Conservation (phyloP, 2,329 filamentous ascomycete genomes). For the Botrytis elliptica region DNA sequence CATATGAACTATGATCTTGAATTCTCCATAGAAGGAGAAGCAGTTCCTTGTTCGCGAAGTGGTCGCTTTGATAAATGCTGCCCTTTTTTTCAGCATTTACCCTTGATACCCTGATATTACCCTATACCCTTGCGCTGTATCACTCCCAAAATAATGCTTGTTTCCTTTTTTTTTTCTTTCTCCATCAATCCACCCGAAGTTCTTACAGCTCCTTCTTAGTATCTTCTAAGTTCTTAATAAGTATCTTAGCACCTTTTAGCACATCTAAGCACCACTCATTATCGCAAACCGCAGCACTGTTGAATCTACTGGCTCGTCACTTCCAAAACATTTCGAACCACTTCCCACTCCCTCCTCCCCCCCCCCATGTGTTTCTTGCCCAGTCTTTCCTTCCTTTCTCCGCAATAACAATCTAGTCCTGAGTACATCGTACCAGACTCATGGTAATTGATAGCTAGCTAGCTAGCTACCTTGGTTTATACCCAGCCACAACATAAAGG, state of each 20-base stretch:
- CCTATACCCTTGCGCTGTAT: conserved; percentile 5
- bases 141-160: conserved; percentile 10
- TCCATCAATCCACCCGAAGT: background rate
- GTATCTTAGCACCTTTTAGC: background rate
- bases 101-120: background rate
- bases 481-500: conserved; percentile 13
- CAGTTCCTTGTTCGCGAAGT: background rate
- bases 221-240: background rate
- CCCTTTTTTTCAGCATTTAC: background rate
- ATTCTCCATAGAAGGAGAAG: background rate
- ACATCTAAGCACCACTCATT: background rate
- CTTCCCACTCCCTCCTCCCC: background rate
- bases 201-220: background rate
- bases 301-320: background rate
- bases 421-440: background rate
- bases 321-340: background rate
- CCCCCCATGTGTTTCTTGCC: background rate
- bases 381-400: conserved; percentile 2
- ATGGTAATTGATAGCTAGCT: background rate
- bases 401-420: background rate
- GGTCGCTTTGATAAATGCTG: background rate
- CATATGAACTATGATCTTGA: background rate
- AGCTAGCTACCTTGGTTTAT: background rate
- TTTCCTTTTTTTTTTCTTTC: background rate
- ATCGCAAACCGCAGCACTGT: background rate